Percentiles rank a stretch among this genome's conserved stretches.
phyloP scores from a whole-genome alignment of 2,329 filamentous ascomycete genomes.

The Xylaria sp. region DNA sequence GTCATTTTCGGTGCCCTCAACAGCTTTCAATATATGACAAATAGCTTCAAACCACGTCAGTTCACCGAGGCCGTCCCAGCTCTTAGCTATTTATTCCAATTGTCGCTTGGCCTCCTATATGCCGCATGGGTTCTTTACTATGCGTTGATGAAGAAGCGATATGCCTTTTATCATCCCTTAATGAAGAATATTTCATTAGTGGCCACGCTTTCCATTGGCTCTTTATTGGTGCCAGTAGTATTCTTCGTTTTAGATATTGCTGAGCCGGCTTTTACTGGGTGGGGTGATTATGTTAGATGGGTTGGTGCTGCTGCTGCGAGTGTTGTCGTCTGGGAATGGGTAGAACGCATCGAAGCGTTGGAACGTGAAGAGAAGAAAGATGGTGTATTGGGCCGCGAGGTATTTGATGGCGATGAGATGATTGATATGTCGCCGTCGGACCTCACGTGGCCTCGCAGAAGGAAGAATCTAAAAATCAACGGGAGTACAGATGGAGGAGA shows the following conservation, averaged over 20 bases:
- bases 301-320: constrained; percentile 94
- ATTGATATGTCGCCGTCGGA: constrained; percentile 70
- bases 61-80: constrained; percentile 93
- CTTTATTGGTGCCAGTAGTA: constrained; percentile 88
- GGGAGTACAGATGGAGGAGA: constrained; percentile 50
- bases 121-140: constrained; percentile 96
- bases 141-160: constrained; percentile 87
- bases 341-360: constrained; percentile 90
- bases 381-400: constrained; percentile 87
- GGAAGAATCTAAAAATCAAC: constrained; percentile 44
- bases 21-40: constrained; percentile 73
- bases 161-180: constrained; percentile 87
- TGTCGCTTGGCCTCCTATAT: constrained; percentile 86
- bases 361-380: constrained; percentile 95
- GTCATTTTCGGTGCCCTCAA: constrained; percentile 91
- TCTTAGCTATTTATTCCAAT: constrained; percentile 88
- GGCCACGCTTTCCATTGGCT: constrained; percentile 78
- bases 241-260: constrained; percentile 94
- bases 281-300: constrained; percentile 96
- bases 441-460: constrained; percentile 57
- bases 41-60: constrained; percentile 71
- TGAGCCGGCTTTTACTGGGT: constrained; percentile 84
- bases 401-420: constrained; percentile 96
- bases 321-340: constrained; percentile 99
- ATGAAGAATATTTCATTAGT: constrained; percentile 91